Evolutionary conservation across 2,329 filamentous ascomycete genomes (phyloP), one percentile per base, ranked within the genome.

Genomic region (Zalaria sp.): DNA sequence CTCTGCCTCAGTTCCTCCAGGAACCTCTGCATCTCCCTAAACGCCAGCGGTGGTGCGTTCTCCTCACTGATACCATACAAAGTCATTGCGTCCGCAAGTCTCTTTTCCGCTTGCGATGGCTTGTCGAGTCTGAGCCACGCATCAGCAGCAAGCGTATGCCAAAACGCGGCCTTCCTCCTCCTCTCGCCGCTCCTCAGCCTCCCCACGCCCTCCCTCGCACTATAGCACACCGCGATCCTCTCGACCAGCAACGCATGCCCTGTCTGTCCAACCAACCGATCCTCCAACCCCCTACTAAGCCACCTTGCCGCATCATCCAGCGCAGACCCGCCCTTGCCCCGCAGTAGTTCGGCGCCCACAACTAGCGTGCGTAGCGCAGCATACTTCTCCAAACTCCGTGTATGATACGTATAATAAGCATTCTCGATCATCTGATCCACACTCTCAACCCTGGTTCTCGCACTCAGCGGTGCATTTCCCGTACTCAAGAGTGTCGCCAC

Each of bases 341-440:
- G 80, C 2, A 96, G 68, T 1, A 98, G 74, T 58, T 98, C 93
- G 26, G 91, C 68, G 0, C 79, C 77, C 0, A 96, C 65, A 0
- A 81, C 66, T 5, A 94, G 68, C 47, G 80, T 83, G 7, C 93
- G 81, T 10, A 93, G 64, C 0, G 88, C 83, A 41, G 85, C 82
- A 54, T 87, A 89, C 0, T 84, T 77, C 26, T 81, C 76, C 37
- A 74, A 79, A 53, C 85, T 94, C 38, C 89, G 77, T 10, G 86
- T 89, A 39, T 86, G 76, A 58, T 96, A 98, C 0, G 87, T 94
- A 61, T 98, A 96, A 43, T 81, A 81, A 0, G 89, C 85, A 3
- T 84, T 83, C 54, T 96, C 89, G 8, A 98, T 72, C 73, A 91
- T 84, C 51, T 84, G 76, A 52, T 93, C 85, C 34, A 95, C 73